Evolutionary conservation across 2,329 filamentous ascomycete genomes (phyloP).

Genomic region (Cercospora berteroae): DNA sequence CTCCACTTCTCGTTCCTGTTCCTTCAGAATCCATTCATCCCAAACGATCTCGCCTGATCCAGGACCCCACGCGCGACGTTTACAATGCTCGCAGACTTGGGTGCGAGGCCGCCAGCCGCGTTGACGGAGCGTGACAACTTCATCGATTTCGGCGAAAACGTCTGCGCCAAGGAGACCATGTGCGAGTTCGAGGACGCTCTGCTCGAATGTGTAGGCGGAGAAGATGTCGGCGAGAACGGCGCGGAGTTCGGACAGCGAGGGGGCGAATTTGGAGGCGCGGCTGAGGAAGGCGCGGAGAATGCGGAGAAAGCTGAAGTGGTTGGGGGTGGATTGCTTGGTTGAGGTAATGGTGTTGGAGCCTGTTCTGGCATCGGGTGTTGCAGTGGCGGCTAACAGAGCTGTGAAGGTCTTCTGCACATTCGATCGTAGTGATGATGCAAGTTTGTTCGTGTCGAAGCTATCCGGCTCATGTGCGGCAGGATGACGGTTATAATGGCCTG

Average conservation of each 20-base stretch:
- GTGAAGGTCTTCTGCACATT: slow-evolving; percentile 91
- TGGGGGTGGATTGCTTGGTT: slow-evolving; percentile 27
- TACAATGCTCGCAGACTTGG: slow-evolving; percentile 84
- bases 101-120: slow-evolving; percentile 85
- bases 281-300: slow-evolving; percentile 86
- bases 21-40: slow-evolving; percentile 72
- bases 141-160: slow-evolving; percentile 77
- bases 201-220: slow-evolving; percentile 88
- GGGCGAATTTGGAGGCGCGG: slow-evolving; percentile 75
- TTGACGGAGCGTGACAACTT: slow-evolving; percentile 71
- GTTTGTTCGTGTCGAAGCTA: slow-evolving; percentile 56
- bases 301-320: slow-evolving; percentile 73
- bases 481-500: slow-evolving; percentile 34
- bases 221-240: slow-evolving; percentile 86
- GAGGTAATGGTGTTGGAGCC: slow-evolving; percentile 9
- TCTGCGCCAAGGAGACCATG: slow-evolving; percentile 86
- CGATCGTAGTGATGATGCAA: slow-evolving; percentile 67
- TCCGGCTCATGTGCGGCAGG: slow-evolving; percentile 29
- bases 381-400: slow-evolving; percentile 74
- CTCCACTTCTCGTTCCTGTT: slow-evolving; percentile 44
- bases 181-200: slow-evolving; percentile 79
- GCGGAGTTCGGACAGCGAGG: slow-evolving; percentile 82
- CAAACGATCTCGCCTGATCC: slow-evolving; percentile 75
- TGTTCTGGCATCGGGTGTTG: slow-evolving; percentile 43
- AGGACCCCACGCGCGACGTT: slow-evolving; percentile 80